phyloP scores from a whole-genome alignment of 257 asterid species.

The Craterostigma plantagineum region DNA sequence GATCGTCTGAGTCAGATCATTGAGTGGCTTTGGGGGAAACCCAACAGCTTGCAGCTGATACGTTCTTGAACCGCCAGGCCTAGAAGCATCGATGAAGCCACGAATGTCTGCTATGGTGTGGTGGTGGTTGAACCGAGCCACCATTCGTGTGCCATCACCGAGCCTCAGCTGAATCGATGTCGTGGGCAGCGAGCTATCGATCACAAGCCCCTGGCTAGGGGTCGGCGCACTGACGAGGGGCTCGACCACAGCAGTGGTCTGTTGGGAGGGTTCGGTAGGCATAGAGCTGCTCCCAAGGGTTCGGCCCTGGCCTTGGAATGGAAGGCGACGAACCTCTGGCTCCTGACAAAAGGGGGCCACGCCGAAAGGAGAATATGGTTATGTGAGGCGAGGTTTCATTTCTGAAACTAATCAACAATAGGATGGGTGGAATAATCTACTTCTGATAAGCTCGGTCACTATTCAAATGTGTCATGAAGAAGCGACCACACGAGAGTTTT shows the following conservation, averaged over 20 bases:
- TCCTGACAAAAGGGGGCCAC: no score
- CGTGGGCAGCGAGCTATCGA: slow-evolving; percentile 59
- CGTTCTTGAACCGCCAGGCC: slow-evolving; percentile 42
- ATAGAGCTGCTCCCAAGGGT: slow-evolving; percentile 59
- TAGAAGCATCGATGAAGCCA: slow-evolving; percentile 61
- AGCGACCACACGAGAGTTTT: neutral
- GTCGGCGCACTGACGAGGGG: slow-evolving; percentile 33
- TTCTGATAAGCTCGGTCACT: neutral
- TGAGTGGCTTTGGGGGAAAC: slow-evolving; percentile 72
- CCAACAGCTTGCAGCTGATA: slow-evolving; percentile 75
- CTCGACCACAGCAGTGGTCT: slow-evolving; percentile 16
- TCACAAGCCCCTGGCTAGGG: slow-evolving; percentile 36
- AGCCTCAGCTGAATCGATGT: slow-evolving; percentile 86
- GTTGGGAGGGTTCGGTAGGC: slow-evolving; percentile 17
- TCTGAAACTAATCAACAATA: no score
- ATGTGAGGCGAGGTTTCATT: no score
- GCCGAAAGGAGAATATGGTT: no score
- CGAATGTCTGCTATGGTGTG: slow-evolving; percentile 61
- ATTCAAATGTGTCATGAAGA: neutral
- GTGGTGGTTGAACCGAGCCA: slow-evolving; percentile 71
- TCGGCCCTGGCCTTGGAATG: slow-evolving; percentile 83
- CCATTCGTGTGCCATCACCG: slow-evolving; percentile 94
- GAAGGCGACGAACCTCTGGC: slow-evolving; percentile 28
- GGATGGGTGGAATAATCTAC: neutral
- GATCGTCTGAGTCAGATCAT: slow-evolving; percentile 61